phyloP scores from a whole-genome alignment of 257 asterid species.

The Primulina tabacum region DNA sequence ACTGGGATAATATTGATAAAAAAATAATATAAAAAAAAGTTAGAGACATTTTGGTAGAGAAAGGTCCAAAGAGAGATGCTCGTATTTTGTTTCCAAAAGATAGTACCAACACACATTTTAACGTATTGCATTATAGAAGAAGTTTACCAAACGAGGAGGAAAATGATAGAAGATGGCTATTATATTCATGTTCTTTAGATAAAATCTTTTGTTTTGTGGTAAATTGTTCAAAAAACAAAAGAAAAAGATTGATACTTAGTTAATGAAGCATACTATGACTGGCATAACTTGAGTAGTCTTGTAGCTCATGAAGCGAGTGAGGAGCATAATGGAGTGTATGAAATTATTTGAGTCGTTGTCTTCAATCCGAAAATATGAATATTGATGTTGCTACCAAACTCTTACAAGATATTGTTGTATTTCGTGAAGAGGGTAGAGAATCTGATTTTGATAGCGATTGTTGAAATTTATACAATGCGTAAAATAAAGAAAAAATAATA shows the following conservation, averaged over 20 bases:
- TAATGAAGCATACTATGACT: constrained; percentile 8
- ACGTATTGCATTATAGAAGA: background rate
- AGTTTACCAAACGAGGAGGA: constrained; percentile 4
- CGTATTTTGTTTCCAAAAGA: background rate
- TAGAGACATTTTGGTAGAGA: no score
- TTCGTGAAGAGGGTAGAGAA: background rate
- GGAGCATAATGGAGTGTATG: background rate
- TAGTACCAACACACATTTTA: background rate
- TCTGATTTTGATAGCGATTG: no score
- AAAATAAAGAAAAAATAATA: no score
- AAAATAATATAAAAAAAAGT: no score
- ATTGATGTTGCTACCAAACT: constrained; percentile 7
- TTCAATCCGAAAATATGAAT: constrained; percentile 1
- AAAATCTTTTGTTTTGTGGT: background rate
- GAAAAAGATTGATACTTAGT: background rate
- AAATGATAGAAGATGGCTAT: constrained; percentile 19
- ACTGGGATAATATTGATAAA: no score
- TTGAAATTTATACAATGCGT: no score
- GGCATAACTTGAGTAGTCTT: constrained; percentile 10
- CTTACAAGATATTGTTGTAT: background rate
- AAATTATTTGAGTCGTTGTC: no score
- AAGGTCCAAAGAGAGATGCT: background rate
- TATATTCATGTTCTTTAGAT: constrained; percentile 5
- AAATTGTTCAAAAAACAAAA: background rate
- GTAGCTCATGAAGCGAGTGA: constrained; percentile 10